Percentiles rank a stretch among this genome's conserved stretches.
Conservation (phyloP, 169 alveolate genomes). For the Eimeria falciformis region DNA sequence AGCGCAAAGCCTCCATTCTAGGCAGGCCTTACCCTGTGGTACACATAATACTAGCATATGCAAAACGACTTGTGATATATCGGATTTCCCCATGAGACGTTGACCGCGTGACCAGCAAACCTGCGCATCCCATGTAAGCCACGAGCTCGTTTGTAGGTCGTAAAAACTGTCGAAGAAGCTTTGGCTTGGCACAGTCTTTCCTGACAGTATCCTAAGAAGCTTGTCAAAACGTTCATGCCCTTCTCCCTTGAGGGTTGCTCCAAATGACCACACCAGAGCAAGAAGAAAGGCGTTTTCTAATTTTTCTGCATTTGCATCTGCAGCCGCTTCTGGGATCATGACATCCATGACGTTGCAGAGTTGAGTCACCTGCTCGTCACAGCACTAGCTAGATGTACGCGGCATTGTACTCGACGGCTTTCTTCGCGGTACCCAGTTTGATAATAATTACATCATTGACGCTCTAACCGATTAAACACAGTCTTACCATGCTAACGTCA, state of each 20-base stretch:
- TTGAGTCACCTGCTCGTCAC: constrained; percentile 85
- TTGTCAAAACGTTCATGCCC: constrained; percentile 91
- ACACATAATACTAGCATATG: no score
- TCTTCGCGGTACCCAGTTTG: no score
- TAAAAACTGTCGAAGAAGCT: constrained; percentile 89
- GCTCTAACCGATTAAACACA: no score
- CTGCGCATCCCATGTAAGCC: constrained; percentile 82
- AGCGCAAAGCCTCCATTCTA: no score
- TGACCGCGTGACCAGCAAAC: constrained; percentile 43
- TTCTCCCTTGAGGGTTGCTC: constrained; percentile 90
- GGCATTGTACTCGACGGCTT: no score
- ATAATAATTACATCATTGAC: no score
- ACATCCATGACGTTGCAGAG: constrained; percentile 88
- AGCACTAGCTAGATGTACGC: constrained; percentile 82
- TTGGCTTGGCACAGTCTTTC: constrained; percentile 84
- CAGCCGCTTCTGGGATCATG: constrained; percentile 83
- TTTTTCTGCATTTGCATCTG: constrained; percentile 57
- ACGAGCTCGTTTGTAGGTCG: constrained; percentile 84
- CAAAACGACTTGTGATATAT: not conserved
- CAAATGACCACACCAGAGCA: constrained; percentile 94
- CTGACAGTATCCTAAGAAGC: constrained; percentile 86
- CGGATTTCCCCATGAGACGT: no score
- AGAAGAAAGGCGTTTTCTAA: constrained; percentile 92
- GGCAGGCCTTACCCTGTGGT: no score
- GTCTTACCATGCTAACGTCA: constrained; percentile 73